phyloP scores from a whole-genome alignment of 2,329 filamentous ascomycete genomes.

The Fusarium illudens region DNA sequence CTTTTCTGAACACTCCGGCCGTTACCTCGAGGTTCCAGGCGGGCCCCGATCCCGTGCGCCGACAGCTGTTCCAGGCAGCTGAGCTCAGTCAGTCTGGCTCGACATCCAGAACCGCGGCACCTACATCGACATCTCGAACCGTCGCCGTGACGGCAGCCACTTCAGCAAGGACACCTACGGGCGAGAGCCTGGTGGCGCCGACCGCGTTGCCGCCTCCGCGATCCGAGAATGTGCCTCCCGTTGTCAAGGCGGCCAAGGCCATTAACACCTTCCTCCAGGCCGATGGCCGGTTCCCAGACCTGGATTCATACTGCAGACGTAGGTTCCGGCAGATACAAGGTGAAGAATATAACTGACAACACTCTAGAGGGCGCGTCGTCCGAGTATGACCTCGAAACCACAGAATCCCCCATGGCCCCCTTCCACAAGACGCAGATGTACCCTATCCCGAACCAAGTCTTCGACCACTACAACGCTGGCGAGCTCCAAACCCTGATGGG shows the following conservation, averaged over 20 bases:
- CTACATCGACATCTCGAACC: slow-evolving; percentile 32
- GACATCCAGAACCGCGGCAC: slow-evolving; percentile 27
- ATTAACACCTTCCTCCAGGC: slow-evolving; percentile 80
- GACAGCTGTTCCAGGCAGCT: slow-evolving; percentile 57
- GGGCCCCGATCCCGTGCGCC: slow-evolving; percentile 57
- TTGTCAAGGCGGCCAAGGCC: slow-evolving; percentile 82
- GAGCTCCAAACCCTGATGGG: slow-evolving; percentile 94
- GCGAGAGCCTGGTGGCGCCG: slow-evolving; percentile 44
- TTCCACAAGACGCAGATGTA: slow-evolving; percentile 90
- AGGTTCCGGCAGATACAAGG: slow-evolving; percentile 51
- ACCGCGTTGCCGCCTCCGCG: slow-evolving; percentile 55
- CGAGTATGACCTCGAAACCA: slow-evolving; percentile 82
- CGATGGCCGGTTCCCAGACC: slow-evolving; percentile 84
- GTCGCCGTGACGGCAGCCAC: slow-evolving; percentile 38
- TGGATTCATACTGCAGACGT: slow-evolving; percentile 91
- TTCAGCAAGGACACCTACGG: slow-evolving; percentile 32
- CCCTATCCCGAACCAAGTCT: slow-evolving; percentile 89
- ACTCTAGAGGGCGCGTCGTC: slow-evolving; percentile 82
- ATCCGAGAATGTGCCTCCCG: slow-evolving; percentile 65
- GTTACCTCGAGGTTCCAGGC: slow-evolving; percentile 58
- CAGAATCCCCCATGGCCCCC: slow-evolving; percentile 79
- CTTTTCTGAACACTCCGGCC: slow-evolving; percentile 79
- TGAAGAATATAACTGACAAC: slow-evolving; percentile 39
- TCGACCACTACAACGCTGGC: slow-evolving; percentile 89
- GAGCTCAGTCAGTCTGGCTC: slow-evolving; percentile 38